Base-by-base conservation (phyloP, 108 stramenopile genomes). In the Skeletonema marinoi region DNA sequence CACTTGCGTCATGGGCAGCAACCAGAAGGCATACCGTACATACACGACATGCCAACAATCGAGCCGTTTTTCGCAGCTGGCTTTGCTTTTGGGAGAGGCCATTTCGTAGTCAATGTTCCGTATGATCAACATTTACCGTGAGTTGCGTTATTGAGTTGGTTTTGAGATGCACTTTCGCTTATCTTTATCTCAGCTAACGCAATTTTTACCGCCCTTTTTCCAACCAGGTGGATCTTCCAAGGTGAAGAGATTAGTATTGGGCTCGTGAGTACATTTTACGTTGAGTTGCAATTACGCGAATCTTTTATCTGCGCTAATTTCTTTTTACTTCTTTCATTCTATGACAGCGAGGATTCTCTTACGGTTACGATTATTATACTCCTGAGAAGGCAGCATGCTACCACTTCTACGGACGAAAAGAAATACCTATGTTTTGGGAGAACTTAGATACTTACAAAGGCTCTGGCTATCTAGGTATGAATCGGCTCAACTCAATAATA, bases 61-160 rank as follows among this genome's bases (percentile, higher is more conserved):
- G 83, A 97, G 39, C 96, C 96, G 3, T 97, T 94, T 77, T 98
- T 96, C 94, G 98, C 98, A 6, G 96, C 96, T 9, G 98, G 98
- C 3, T 96, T 97, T 75, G 90, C 88, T 33, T 98, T 98, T 85
- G 85, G 90, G 13, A 82, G 94, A n/a, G 93, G 94, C 16, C 95
- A 96, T 68, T 91, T 93, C 75, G 87, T 90, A 33, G 84, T 92
- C 44, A 89, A 93, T 59, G 91, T 96, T 5, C 94, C 94, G 2
- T 97, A 97, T 76, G 95, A 97, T 87, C 88, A 89, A 61, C 92
- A 93, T 78, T 77, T 90, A 39, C 94, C 94, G 44, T 46, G 44
- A 46, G 44, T 46, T 5, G 1, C 16, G 7, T 89, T 90, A 90
- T 71, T 89, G 11, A 88, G 25, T 25, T 25, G 25, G 25, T 25